phyloP scores from a whole-genome alignment of 2,329 filamentous ascomycete genomes.

The Stenocarpella maydis region DNA sequence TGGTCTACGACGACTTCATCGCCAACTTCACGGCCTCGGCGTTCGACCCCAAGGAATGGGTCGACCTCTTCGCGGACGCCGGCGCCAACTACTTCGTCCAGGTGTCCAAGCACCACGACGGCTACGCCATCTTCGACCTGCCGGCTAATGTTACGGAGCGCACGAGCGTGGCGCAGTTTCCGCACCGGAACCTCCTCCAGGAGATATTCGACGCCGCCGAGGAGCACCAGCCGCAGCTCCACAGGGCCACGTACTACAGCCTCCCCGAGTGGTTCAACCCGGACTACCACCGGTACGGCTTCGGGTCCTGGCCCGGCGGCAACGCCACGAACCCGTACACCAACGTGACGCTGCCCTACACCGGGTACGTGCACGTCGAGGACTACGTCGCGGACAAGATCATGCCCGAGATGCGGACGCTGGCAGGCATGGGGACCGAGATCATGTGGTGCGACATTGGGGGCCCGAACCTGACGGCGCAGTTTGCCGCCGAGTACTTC shows the following conservation, averaged over 20 bases:
- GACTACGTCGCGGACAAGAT: conserved; percentile 53
- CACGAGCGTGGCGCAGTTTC: conserved; percentile 49
- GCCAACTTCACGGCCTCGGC: conserved; percentile 39
- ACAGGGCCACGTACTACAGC: conserved; percentile 53
- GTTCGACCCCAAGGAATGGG: conserved; percentile 42
- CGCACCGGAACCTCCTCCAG: conserved; percentile 50
- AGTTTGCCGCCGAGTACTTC: conserved; percentile 53
- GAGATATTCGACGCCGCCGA: conserved; percentile 54
- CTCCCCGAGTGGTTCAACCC: conserved; percentile 57
- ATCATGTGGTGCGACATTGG: conserved; percentile 59
- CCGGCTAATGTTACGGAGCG: conserved; percentile 50
- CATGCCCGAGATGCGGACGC: conserved; percentile 52
- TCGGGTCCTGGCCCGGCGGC: conserved; percentile 50
- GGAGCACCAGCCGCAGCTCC: conserved; percentile 51
- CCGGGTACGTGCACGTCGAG: conserved; percentile 50
- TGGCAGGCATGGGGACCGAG: conserved; percentile 52
- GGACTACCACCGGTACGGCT: conserved; percentile 51
- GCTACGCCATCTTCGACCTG: conserved; percentile 54
- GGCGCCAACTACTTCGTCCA: conserved; percentile 47
- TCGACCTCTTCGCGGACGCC: conserved; percentile 48
- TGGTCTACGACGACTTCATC: conserved; percentile 46
- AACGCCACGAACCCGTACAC: conserved; percentile 55
- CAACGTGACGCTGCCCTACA: conserved; percentile 51
- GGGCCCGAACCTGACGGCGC: conserved; percentile 51
- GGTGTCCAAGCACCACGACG: conserved; percentile 56